These are phyloP conservation scores for Lentinula lateritia DNA, from an alignment of 768 basidiomycete genomes.

Conservation along the genomic window DNA sequence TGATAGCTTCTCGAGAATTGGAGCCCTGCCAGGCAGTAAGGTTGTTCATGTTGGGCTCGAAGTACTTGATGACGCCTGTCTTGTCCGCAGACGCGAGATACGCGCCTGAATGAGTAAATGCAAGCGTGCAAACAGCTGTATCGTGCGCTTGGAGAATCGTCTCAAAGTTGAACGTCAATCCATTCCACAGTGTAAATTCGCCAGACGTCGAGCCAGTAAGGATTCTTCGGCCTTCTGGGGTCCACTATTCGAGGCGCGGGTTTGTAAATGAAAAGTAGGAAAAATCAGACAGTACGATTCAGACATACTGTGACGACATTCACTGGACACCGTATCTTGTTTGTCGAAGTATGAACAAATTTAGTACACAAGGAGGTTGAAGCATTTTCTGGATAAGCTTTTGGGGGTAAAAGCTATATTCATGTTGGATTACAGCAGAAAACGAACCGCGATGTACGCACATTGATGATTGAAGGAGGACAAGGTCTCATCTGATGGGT, in stretches of 20 bases:
- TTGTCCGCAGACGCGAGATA: constrained; percentile 94
- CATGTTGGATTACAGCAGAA: neutral
- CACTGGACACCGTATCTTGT: constrained; percentile 96
- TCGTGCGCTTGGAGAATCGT: constrained; percentile 99
- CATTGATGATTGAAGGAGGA: constrained; percentile 86
- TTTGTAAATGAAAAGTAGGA: neutral
- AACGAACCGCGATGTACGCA: constrained; percentile 29
- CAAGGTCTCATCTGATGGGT: constrained; percentile 76
- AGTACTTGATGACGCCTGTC: constrained; percentile 94
- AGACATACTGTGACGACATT: constrained; percentile 85
- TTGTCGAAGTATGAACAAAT: constrained; percentile 96
- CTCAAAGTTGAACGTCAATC: constrained; percentile 98
- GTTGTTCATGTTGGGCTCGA: constrained; percentile 99
- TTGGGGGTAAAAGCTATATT: constrained; percentile 82
- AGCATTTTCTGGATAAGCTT: constrained; percentile 86
- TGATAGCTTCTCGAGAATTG: constrained; percentile 78
- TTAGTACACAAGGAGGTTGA: constrained; percentile 95
- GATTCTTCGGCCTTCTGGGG: constrained; percentile 89
- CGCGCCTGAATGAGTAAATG: constrained; percentile 89
- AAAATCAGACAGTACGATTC: neutral
- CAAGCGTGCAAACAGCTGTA: constrained; percentile 82
- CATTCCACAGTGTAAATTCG: constrained; percentile 99
- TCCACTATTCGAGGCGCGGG: constrained; percentile 54
- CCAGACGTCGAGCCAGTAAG: constrained; percentile 95
- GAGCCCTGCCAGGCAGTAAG: constrained; percentile 91